Evolutionary conservation across 2,329 filamentous ascomycete species (phyloP), one percentile per base, ranked within the genome.

Genomic region (Colletotrichum abscissum): DNA sequence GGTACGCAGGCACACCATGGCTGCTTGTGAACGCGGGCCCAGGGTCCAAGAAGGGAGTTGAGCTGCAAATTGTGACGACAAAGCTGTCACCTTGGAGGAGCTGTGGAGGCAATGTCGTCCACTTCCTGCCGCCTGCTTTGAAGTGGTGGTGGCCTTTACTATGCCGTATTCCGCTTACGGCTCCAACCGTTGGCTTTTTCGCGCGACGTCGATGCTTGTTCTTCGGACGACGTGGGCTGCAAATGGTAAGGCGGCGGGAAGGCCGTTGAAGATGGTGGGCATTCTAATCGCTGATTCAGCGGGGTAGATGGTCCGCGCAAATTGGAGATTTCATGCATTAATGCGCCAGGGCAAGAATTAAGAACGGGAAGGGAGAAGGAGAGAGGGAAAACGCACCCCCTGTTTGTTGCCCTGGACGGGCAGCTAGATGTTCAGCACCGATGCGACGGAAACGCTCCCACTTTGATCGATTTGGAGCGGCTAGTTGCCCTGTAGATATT

Each of bases 251-350:
- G 71, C 71, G 67, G 67, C 67, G 71, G 70, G 67, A 73, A 73
- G 71, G 49, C 71, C 71, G 67, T 73, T 62, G 62, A 65, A 73
- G 60, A 70, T 65, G 71, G 71, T 60, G 71, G 66, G 59, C 35
- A 66, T 62, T 56, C 67, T 73, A 73, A 71, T 70, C n/a, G 62
- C 67, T 73, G 71, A 73, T 70, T 73, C 71, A 66, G 71, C 71
- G 71, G 71, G 70, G 67, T 73, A 70, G 66, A 66, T 73, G 67
- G 70, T 46, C 67, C 60, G 55, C 38, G 60, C 67, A 73, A 70
- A 70, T 73, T 69, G 49, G 67, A 62, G 67, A 73, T 62, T 71
- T 73, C 56, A 71, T 71, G 71, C 71, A 71, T 71, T 62, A 70
- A 73, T 73, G 67, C 67, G 67, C 57, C 35, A 30, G 67, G 70